These are phyloP conservation scores for Apophysomyces variabilis DNA, from an alignment of 371 early-diverging fungal genomes.

Conservation along the genomic window DNA sequence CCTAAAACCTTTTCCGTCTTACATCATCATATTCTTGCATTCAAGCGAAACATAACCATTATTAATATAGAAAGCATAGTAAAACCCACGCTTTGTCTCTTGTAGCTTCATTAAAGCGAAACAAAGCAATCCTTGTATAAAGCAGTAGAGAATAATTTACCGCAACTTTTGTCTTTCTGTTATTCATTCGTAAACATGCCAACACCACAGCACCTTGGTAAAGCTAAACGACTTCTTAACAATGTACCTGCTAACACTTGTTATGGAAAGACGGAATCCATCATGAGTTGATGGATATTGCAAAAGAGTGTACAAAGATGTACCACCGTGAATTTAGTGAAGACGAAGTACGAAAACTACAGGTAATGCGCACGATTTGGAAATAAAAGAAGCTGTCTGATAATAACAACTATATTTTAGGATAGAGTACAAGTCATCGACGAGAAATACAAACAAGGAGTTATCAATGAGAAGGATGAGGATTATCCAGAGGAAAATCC, in stretches of 20 bases:
- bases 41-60: constrained; percentile 8
- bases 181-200: constrained; percentile 16
- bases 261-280: constrained; percentile 21
- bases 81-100: background rate
- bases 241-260: background rate
- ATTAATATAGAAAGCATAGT: constrained; percentile 1
- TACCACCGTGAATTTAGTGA: constrained; percentile 19
- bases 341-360: constrained; percentile 23
- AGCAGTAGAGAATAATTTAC: background rate
- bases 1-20: no score
- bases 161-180: background rate
- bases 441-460: constrained; percentile 32
- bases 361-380: background rate
- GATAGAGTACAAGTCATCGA: constrained; percentile 31
- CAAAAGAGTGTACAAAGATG: constrained; percentile 17
- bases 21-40: background rate
- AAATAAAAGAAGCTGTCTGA: background rate
- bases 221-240: background rate
- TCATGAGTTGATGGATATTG: constrained; percentile 20
- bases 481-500: constrained; percentile 25
- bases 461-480: constrained; percentile 24
- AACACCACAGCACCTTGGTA: constrained; percentile 22
- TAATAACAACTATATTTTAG: background rate
- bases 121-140: background rate
- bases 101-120: constrained; percentile 7